Evolutionary conservation across 2,329 filamentous ascomycete genomes (phyloP).

Genomic region (Clarireedia sp.): DNA sequence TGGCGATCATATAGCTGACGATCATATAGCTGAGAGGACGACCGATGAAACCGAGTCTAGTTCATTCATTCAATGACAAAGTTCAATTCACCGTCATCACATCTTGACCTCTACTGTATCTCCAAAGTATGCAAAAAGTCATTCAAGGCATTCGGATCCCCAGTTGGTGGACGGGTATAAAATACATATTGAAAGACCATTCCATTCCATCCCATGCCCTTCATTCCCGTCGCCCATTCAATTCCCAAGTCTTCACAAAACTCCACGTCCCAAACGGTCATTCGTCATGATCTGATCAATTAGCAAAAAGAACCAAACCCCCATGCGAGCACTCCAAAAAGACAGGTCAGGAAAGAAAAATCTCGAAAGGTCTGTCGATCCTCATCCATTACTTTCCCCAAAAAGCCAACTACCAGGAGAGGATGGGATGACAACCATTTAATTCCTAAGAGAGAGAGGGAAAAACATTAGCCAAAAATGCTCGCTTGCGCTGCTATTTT

Average conservation of each 20-base stretch:
- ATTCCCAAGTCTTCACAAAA: not conserved
- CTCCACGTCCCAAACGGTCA: not conserved
- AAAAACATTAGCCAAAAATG: no score
- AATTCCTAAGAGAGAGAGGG: slow-evolving; percentile 3
- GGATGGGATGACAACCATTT: not conserved
- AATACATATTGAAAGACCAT: not conserved
- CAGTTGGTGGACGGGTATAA: not conserved
- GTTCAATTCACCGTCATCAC: no score
- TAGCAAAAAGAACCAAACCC: not conserved
- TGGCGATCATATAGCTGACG: no score
- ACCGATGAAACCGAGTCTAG: no score
- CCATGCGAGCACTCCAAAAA: not conserved
- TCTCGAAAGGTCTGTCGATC: not conserved
- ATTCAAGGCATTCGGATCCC: not conserved
- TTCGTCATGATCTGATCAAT: not conserved
- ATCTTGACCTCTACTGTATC: no score
- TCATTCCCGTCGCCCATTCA: not conserved
- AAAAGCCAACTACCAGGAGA: not conserved
- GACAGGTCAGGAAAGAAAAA: not conserved
- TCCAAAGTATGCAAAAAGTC: not conserved
- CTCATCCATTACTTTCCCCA: slow-evolving; percentile 1
- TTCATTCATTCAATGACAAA: no score
- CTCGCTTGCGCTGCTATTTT: no score
- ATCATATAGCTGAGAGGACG: no score
- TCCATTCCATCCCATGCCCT: not conserved